phyloP scores from a whole-genome alignment of 148 eudicot species.

The Camellia japonica region DNA sequence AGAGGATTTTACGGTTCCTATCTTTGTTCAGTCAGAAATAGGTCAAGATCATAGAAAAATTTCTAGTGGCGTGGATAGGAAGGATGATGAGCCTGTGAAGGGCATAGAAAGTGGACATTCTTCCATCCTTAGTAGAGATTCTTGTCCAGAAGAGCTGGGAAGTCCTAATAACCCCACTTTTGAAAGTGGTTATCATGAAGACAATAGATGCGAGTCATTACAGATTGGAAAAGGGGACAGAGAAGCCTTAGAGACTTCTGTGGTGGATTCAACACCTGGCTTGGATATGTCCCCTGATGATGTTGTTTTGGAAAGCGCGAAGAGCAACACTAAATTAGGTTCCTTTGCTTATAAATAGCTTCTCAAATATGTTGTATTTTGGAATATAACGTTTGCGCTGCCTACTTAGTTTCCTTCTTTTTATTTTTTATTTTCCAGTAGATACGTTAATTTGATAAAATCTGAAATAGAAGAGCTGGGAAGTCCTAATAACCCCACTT shows the following conservation, averaged over 20 bases:
- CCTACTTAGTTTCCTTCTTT: too few relatives aligned
- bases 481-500: too few relatives aligned
- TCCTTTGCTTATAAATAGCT: background rate
- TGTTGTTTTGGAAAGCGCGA: conserved; percentile 94
- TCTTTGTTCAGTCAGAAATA: conserved; percentile 48
- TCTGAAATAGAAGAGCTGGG: too few relatives aligned
- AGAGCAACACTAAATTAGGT: conserved; percentile 87
- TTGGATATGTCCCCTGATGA: conserved; percentile 72
- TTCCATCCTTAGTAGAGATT: conserved; percentile 22
- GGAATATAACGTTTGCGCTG: conserved; percentile 6
- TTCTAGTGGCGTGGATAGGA: conserved; percentile 22
- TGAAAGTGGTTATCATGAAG: conserved; percentile 27
- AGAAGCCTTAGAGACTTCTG: conserved; percentile 66
- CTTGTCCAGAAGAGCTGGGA: conserved; percentile 27
- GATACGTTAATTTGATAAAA: too few relatives aligned
- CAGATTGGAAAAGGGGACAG: conserved; percentile 37
- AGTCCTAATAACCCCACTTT: conserved; percentile 25
- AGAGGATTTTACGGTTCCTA: conserved; percentile 80
- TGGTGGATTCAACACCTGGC: conserved; percentile 58
- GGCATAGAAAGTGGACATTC: conserved; percentile 15
- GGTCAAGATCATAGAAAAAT: conserved; percentile 25
- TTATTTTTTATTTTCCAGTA: too few relatives aligned
- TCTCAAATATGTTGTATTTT: background rate
- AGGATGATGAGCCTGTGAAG: conserved; percentile 27
- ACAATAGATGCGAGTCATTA: conserved; percentile 26